Conservation (phyloP, 2,329 filamentous ascomycete species). For the Gliomastix tumulicola region DNA sequence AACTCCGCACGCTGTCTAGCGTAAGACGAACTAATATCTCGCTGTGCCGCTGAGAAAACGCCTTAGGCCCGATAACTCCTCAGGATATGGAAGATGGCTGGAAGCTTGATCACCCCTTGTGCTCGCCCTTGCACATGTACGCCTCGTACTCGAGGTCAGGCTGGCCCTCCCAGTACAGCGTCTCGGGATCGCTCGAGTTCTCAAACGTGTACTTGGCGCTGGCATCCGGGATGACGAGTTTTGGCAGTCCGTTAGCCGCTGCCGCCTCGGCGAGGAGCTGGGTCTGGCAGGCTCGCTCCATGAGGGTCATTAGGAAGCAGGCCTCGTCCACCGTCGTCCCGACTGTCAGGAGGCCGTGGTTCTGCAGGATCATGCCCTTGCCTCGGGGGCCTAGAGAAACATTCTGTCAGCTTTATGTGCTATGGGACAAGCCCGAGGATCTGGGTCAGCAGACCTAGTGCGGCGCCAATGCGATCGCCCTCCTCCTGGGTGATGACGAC, state of each 20-base stretch:
- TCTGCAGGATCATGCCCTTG: slow-evolving; percentile 58
- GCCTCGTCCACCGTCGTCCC: slow-evolving; percentile 67
- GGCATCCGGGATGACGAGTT: slow-evolving; percentile 30
- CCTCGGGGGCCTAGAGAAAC: slow-evolving; percentile 22
- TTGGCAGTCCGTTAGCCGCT: slow-evolving; percentile 17
- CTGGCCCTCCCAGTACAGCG: slow-evolving; percentile 3
- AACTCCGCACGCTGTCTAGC: no score
- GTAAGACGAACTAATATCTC: no score
- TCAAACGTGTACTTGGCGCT: slow-evolving; percentile 28
- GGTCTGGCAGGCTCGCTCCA: slow-evolving; percentile 57
- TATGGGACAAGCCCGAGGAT: no score
- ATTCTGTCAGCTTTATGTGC: no score
- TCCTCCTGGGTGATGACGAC: slow-evolving; percentile 54
- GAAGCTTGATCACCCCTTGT: neutral
- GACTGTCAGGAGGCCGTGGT: slow-evolving; percentile 65
- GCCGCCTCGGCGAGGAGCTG: slow-evolving; percentile 19
- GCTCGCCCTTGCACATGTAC: neutral
- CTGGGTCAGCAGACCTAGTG: no score
- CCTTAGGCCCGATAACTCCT: no score
- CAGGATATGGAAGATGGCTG: no score
- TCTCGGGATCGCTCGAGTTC: slow-evolving; percentile 7
- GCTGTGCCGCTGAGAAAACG: no score
- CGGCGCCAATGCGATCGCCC: slow-evolving; percentile 53
- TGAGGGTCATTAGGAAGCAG: slow-evolving; percentile 59
- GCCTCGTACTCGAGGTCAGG: slow-evolving; percentile 2